phyloP scores from a whole-genome alignment of 1,284 basidiomycete species.

The Mycena sp. region DNA sequence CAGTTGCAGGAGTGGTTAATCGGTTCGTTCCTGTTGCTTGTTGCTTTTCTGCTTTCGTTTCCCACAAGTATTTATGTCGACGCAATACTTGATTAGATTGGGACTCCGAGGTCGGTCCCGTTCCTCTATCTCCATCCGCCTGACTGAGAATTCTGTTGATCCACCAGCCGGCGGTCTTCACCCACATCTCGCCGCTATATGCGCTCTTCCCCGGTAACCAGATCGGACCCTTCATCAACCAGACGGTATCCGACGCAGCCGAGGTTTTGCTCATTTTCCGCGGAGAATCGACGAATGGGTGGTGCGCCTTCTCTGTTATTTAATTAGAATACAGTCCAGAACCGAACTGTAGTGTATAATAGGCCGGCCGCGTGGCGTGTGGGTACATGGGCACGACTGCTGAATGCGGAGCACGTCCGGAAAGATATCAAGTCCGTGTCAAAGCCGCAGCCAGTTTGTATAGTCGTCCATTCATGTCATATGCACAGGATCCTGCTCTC shows the following conservation, averaged over 20 bases:
- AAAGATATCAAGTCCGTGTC: conserved; percentile 9
- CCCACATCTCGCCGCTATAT: no score
- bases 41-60: not conserved
- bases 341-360: no score
- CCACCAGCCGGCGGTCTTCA: conserved; percentile 22
- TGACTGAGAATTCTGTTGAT: not conserved
- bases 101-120: conserved; percentile 1
- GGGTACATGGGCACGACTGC: no score
- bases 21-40: not conserved
- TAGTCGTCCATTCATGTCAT: no score
- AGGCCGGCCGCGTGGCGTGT: conserved; percentile 14
- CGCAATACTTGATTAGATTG: conserved; percentile 1
- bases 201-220: no score
- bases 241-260: conserved; percentile 29
- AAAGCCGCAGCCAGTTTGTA: not conserved
- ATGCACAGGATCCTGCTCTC: no score
- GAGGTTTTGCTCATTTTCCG: conserved; percentile 25
- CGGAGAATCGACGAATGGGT: conserved; percentile 31
- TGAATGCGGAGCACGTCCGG: conserved; percentile 1
- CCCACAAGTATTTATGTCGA: no score
- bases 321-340: not conserved
- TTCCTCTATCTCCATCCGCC: not conserved
- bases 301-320: conserved; percentile 13
- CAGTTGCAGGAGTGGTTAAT: conserved; percentile 30
- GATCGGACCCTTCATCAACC: no score